Conservation (phyloP, 345 rosid genomes). For the Boechera divaricarpa region DNA sequence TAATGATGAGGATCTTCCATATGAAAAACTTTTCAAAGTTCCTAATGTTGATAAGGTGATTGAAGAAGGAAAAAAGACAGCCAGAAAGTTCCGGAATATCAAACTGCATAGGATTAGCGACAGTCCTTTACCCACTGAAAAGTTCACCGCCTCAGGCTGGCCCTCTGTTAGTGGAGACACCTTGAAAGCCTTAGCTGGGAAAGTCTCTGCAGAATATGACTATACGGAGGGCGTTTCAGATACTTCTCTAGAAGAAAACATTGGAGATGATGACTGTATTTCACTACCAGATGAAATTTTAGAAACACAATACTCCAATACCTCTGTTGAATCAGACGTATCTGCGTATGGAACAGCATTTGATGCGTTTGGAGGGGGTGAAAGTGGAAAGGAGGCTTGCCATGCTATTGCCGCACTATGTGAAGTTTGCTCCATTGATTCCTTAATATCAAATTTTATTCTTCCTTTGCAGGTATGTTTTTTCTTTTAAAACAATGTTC, state of each 20-base stretch:
- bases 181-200: slow-evolving; percentile 78
- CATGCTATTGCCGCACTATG: slow-evolving; percentile 91
- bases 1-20: slow-evolving; percentile 53
- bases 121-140: slow-evolving; percentile 59
- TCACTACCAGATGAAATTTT: slow-evolving; percentile 37
- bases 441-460: slow-evolving; percentile 93
- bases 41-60: slow-evolving; percentile 77
- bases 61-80: slow-evolving; percentile 83
- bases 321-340: slow-evolving; percentile 47
- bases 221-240: slow-evolving; percentile 47
- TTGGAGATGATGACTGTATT: slow-evolving; percentile 36
- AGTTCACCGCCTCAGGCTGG: slow-evolving; percentile 80
- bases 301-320: slow-evolving; percentile 35
- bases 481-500: slow-evolving; percentile 5
- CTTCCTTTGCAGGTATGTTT: slow-evolving; percentile 86
- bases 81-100: slow-evolving; percentile 72
- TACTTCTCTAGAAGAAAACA: slow-evolving; percentile 46
- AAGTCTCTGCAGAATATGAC: slow-evolving; percentile 75
- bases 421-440: slow-evolving; percentile 89
- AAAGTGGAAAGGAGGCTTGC: slow-evolving; percentile 82
- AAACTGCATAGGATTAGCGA: slow-evolving; percentile 60
- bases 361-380: slow-evolving; percentile 56
- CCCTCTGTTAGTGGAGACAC: slow-evolving; percentile 86
- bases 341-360: slow-evolving; percentile 64
- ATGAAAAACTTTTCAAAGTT: slow-evolving; percentile 61